phyloP scores from a whole-genome alignment of 2,329 filamentous ascomycete genomes.

The Tolypocladium inflatum region DNA sequence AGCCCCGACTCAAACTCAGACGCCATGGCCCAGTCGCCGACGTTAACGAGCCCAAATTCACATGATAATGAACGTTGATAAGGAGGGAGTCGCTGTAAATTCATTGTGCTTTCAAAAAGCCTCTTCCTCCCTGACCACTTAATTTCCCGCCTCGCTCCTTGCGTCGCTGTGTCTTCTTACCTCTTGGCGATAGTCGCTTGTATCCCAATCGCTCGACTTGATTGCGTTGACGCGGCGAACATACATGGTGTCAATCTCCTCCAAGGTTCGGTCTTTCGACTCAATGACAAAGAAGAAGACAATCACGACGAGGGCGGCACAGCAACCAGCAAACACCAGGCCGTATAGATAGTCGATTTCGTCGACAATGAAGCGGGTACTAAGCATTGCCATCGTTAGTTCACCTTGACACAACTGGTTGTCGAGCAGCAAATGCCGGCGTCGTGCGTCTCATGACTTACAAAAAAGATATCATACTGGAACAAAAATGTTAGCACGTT shows the following conservation, averaged over 20 bases:
- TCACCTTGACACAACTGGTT: neutral
- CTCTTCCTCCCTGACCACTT: neutral
- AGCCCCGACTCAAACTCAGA: too few species aligned
- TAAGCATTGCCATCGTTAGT: slow-evolving; percentile 13
- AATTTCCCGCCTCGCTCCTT: neutral
- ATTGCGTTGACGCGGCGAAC: slow-evolving; percentile 39
- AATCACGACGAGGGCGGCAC: slow-evolving; percentile 50
- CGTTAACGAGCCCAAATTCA: too few species aligned
- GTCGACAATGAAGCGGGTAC: slow-evolving; percentile 63
- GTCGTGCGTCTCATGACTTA: slow-evolving; percentile 14
- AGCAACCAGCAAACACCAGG: slow-evolving; percentile 62
- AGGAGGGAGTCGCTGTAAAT: neutral
- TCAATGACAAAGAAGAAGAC: slow-evolving; percentile 73
- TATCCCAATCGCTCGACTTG: slow-evolving; percentile 24
- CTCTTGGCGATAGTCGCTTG: slow-evolving; percentile 3
- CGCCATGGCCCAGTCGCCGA: too few species aligned
- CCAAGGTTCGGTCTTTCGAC: slow-evolving; percentile 59
- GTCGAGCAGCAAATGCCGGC: neutral
- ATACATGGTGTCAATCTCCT: slow-evolving; percentile 75
- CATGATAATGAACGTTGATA: neutral
- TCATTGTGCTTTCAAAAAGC: neutral
- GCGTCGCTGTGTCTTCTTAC: neutral
- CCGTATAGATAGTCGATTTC: slow-evolving; percentile 62
- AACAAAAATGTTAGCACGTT: slow-evolving; percentile 2
- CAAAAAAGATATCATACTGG: slow-evolving; percentile 35